A percentile compares a stretch with the other conserved stretches of the same genome.
Conservation (phyloP, 768 basidiomycete species). For the Ramaria rubella region DNA sequence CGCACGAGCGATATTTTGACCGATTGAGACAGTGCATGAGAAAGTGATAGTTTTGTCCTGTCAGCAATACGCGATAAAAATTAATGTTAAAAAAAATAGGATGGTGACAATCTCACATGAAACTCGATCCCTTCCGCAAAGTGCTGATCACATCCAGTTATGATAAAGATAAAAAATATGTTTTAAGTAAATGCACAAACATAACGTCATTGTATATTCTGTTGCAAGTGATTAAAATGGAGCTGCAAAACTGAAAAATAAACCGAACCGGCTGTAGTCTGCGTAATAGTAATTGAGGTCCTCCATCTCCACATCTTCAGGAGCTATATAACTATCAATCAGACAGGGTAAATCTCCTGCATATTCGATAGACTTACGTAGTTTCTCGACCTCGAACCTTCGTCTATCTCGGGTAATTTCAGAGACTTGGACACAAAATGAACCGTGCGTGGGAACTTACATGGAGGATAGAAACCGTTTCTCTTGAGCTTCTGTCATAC, state of each 20-base stretch:
- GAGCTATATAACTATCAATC: conserved; percentile 44
- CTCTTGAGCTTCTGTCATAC: conserved; percentile 92
- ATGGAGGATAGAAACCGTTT: conserved; percentile 84
- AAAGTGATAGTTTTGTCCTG: conserved; percentile 94
- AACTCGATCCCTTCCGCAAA: conserved; percentile 87
- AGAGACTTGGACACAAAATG: background rate
- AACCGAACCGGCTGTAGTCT: conserved; percentile 83
- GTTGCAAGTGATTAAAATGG: conserved; percentile 7
- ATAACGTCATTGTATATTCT: conserved; percentile 98
- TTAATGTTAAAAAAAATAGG: conserved; percentile 13
- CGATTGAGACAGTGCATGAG: conserved; percentile 92
- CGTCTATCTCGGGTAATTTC: conserved; percentile 44
- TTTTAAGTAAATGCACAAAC: conserved; percentile 43
- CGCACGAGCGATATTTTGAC: conserved; percentile 90
- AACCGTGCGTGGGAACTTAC: conserved; percentile 39
- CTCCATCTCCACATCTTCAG: conserved; percentile 93
- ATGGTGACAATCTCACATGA: conserved; percentile 58
- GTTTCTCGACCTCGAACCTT: conserved; percentile 87
- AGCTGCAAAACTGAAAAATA: background rate
- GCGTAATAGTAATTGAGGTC: conserved; percentile 96
- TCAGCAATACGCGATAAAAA: conserved; percentile 4
- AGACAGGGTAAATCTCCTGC: background rate
- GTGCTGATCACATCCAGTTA: conserved; percentile 32
- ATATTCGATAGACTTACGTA: conserved; percentile 41
- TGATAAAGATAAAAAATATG: conserved; percentile 15